A percentile compares a stretch with the other conserved stretches of the same genome.
Evolutionary conservation across 2,329 filamentous ascomycete genomes (phyloP).

Genomic region (Penicillium janthinellum): DNA sequence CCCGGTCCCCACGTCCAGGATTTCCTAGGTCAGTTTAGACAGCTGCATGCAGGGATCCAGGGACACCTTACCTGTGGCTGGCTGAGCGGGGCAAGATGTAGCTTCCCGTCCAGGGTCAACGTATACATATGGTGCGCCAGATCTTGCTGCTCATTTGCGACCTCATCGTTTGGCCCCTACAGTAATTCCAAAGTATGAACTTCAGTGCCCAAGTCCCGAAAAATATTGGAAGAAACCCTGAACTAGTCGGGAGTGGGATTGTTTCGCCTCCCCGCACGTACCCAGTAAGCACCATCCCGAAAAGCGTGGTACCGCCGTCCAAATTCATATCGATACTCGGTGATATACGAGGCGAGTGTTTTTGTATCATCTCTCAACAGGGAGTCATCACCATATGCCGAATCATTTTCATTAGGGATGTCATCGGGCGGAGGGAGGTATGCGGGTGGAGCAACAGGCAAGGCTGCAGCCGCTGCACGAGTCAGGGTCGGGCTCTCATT

Average conservation of each 20-base stretch:
- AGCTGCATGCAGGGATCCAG: background rate
- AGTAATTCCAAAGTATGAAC: background rate
- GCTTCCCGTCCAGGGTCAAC: conserved; percentile 32
- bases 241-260: background rate
- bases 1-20: conserved; percentile 30
- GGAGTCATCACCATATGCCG: conserved; percentile 23
- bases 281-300: conserved; percentile 32
- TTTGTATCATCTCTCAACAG: conserved; percentile 28
- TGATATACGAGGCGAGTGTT: conserved; percentile 32
- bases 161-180: conserved; percentile 28
- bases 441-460: background rate
- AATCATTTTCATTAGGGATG: conserved; percentile 17
- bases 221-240: background rate
- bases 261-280: background rate
- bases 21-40: conserved; percentile 14
- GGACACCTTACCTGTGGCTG: conserved; percentile 18
- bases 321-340: conserved; percentile 33
- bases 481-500: background rate
- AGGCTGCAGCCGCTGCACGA: background rate
- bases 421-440: conserved; percentile 1
- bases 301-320: conserved; percentile 39
- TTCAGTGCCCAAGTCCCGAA: background rate
- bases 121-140: conserved; percentile 47
- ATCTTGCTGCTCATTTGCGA: conserved; percentile 24
- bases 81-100: conserved; percentile 32